A percentile compares a stretch with the other conserved stretches of the same genome.
These are phyloP conservation scores for Ogataea kodamae DNA, from an alignment of 805 yeast genomes.

Conservation along the genomic window DNA sequence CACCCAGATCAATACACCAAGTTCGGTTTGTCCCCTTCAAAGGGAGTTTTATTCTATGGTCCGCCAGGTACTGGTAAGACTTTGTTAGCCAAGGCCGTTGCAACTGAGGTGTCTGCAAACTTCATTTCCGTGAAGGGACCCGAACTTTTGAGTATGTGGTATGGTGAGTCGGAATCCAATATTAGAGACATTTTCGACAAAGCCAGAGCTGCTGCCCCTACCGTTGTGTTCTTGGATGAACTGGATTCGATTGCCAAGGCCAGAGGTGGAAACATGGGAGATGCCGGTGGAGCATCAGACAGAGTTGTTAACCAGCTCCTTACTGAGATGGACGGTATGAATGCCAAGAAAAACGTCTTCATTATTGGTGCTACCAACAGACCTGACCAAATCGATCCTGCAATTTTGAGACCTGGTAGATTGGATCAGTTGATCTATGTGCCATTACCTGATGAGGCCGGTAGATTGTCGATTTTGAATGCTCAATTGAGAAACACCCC, in stretches of 20 bases:
- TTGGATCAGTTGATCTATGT: constrained; percentile 97
- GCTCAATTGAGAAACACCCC: constrained; percentile 99
- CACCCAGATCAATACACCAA: constrained; percentile 99
- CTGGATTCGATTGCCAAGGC: constrained; percentile 97
- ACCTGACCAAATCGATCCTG: constrained; percentile 99
- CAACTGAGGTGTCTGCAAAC: constrained; percentile 98
- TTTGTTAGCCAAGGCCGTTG: constrained; percentile 96
- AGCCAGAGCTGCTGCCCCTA: constrained; percentile 99
- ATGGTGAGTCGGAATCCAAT: constrained; percentile 96
- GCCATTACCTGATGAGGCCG: constrained; percentile 95
- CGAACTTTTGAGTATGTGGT: constrained; percentile 96
- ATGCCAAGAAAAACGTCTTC: constrained; percentile 97
- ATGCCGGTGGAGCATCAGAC: constrained; percentile 96
- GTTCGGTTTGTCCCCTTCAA: constrained; percentile 96
- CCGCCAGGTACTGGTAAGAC: constrained; percentile 99
- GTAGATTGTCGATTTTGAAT: constrained; percentile 85
- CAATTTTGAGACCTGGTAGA: constrained; percentile 97
- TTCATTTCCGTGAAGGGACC: constrained; percentile 98
- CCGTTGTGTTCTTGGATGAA: constrained; percentile 97
- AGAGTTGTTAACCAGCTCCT: constrained; percentile 93
- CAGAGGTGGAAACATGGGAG: constrained; percentile 88
- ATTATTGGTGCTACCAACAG: constrained; percentile 99
- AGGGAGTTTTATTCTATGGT: constrained; percentile 97
- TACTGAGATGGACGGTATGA: constrained; percentile 99
- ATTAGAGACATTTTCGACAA: constrained; percentile 97